Conservation (phyloP, 164 flowering plant genomes). For the Magnolia kwangsiensis region DNA sequence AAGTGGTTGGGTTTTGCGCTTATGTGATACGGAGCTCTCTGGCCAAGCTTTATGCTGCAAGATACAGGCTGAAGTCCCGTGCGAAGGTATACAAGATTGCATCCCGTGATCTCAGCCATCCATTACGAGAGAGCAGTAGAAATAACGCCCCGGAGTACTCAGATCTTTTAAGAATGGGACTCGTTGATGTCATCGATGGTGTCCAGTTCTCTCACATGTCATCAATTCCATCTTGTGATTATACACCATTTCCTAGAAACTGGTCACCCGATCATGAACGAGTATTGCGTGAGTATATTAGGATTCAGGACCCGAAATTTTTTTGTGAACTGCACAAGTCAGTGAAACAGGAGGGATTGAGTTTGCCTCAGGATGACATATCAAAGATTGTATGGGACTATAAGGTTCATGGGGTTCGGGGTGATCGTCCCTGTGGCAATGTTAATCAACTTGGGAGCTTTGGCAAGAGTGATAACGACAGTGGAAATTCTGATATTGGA, state of each 20-base stretch:
- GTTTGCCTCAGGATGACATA: slow-evolving; percentile 76
- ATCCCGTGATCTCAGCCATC: slow-evolving; percentile 75
- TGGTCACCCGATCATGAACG: slow-evolving; percentile 91
- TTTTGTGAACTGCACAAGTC: slow-evolving; percentile 67
- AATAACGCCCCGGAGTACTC: slow-evolving; percentile 83
- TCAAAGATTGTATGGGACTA: slow-evolving; percentile 72
- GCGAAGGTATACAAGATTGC: slow-evolving; percentile 91
- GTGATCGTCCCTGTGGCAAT: slow-evolving; percentile 21
- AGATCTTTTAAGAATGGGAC: slow-evolving; percentile 90
- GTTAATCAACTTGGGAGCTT: slow-evolving; percentile 10
- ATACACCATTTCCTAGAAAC: slow-evolving; percentile 78
- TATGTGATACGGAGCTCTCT: slow-evolving; percentile 89
- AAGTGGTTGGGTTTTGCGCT: slow-evolving; percentile 96
- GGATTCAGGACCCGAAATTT: slow-evolving; percentile 67
- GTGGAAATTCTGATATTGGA: background rate
- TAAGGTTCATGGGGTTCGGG: slow-evolving; percentile 61
- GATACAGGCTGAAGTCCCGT: slow-evolving; percentile 87
- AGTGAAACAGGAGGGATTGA: slow-evolving; percentile 56
- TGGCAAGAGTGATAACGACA: background rate
- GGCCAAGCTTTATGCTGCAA: slow-evolving; percentile 95
- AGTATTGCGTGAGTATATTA: slow-evolving; percentile 68
- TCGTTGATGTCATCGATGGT: slow-evolving; percentile 82
- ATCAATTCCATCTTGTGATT: slow-evolving; percentile 88
- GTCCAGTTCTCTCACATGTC: slow-evolving; percentile 92
- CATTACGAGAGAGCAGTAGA: slow-evolving; percentile 63